Evolutionary conservation across 2,329 filamentous ascomycete genomes (phyloP).

Genomic region (Fusarium sp.): DNA sequence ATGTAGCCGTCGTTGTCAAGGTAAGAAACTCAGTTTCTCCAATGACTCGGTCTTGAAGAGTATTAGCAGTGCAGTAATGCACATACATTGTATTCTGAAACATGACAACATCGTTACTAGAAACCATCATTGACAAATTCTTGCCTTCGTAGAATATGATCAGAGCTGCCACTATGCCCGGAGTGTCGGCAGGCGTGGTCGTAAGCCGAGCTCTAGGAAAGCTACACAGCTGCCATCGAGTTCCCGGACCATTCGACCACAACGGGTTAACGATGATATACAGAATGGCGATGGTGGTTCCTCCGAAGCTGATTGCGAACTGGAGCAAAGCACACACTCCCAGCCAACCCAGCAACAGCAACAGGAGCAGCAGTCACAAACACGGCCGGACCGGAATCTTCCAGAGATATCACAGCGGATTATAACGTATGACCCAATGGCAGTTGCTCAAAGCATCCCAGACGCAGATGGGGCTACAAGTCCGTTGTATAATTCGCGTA

Average conservation of each 20-base stretch:
- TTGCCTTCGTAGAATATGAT: not conserved
- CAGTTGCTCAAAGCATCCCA: no score
- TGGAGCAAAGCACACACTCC: not conserved
- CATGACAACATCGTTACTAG: no score
- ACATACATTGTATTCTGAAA: no score
- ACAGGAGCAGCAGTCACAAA: no score
- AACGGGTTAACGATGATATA: no score
- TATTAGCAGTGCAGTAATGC: no score
- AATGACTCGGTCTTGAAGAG: no score
- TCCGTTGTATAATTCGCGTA: not conserved
- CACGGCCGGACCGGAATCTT: no score
- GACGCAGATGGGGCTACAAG: not conserved
- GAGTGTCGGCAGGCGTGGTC: not conserved
- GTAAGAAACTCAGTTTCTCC: accelerated
- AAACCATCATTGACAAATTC: accelerated
- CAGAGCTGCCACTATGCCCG: not conserved
- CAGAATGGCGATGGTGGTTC: not conserved
- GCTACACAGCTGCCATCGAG: not conserved
- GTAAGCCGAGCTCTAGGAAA: not conserved
- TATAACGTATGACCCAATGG: not conserved
- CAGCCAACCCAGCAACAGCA: not conserved
- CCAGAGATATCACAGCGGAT: not conserved
- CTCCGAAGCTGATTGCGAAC: not conserved
- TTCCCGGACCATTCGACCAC: no score
- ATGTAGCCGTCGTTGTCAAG: slow-evolving; percentile 2